phyloP scores from a whole-genome alignment of 1,284 basidiomycete genomes.

The Rhizoctonia solani region DNA sequence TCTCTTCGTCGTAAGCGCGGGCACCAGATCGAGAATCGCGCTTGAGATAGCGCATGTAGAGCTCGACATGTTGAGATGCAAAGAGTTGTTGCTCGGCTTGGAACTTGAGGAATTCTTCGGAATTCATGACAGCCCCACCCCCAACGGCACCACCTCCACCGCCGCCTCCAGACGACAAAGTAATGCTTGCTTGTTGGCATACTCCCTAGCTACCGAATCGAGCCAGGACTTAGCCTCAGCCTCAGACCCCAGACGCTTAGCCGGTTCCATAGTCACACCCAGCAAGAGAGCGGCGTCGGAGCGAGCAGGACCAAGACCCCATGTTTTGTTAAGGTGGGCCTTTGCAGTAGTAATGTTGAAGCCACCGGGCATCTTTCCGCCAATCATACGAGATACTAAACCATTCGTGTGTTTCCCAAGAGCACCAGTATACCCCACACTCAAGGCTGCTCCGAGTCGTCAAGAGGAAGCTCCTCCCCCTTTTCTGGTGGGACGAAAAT shows the following conservation, averaged over 20 bases:
- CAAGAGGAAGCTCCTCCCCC: conserved; percentile 93
- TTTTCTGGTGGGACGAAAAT: conserved; percentile 92
- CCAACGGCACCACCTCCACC: conserved; percentile 57
- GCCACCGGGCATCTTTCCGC: conserved; percentile 97
- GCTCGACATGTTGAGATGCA: conserved; percentile 89
- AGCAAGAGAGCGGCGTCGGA: conserved; percentile 91
- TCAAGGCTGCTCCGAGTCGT: conserved; percentile 87
- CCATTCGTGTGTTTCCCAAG: conserved; percentile 96
- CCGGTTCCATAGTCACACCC: conserved; percentile 88
- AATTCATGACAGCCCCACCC: conserved; percentile 87
- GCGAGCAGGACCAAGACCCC: conserved; percentile 90
- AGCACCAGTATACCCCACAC: conserved; percentile 79
- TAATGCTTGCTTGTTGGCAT: conserved; percentile 87
- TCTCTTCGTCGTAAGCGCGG: conserved; percentile 85
- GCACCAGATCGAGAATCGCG: conserved; percentile 92
- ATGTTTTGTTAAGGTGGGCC: conserved; percentile 83
- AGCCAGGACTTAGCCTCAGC: conserved; percentile 93
- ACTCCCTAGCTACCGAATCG: conserved; percentile 80
- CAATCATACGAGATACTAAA: conserved; percentile 88
- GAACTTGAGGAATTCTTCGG: conserved; percentile 97
- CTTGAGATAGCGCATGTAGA: conserved; percentile 94
- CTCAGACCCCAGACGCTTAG: conserved; percentile 92
- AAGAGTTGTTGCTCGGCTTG: conserved; percentile 92
- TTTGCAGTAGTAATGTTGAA: conserved; percentile 97
- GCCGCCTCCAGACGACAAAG: conserved; percentile 70